Conservation (phyloP, 306 rosid species). For the Acacia acuminata region DNA sequence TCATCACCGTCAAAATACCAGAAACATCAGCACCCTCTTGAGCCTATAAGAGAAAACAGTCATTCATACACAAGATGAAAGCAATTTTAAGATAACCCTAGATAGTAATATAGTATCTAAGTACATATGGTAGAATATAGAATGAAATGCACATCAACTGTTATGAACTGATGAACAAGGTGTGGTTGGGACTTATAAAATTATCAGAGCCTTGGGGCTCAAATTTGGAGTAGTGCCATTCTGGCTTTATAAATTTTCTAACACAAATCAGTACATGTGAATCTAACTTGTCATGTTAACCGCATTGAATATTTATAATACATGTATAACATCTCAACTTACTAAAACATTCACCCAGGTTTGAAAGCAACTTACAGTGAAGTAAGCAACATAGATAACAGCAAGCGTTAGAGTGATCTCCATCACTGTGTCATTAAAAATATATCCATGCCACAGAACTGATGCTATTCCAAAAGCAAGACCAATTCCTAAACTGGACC, state of each 20-base stretch:
- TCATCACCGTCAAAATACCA: conserved; percentile 88
- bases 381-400: conserved; percentile 88
- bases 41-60: conserved; percentile 52
- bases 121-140: neutral
- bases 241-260: neutral
- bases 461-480: conserved; percentile 88
- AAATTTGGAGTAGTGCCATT: neutral
- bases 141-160: no score
- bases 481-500: conserved; percentile 89
- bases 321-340: conserved; percentile 21
- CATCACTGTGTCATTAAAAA: conserved; percentile 92
- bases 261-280: neutral
- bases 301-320: conserved; percentile 4
- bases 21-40: conserved; percentile 80
- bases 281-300: neutral
- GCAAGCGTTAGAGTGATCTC: conserved; percentile 87
- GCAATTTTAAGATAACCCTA: neutral
- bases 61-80: conserved; percentile 30
- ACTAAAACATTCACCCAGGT: conserved; percentile 27
- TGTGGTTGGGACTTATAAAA: no score
- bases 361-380: conserved; percentile 68
- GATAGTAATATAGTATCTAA: conserved; percentile 1
- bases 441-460: conserved; percentile 86
- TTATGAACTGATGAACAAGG: no score
- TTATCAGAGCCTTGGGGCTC: neutral